Evolutionary conservation across 148 eudicot species (phyloP).

Genomic region (Diospyros kaki): DNA sequence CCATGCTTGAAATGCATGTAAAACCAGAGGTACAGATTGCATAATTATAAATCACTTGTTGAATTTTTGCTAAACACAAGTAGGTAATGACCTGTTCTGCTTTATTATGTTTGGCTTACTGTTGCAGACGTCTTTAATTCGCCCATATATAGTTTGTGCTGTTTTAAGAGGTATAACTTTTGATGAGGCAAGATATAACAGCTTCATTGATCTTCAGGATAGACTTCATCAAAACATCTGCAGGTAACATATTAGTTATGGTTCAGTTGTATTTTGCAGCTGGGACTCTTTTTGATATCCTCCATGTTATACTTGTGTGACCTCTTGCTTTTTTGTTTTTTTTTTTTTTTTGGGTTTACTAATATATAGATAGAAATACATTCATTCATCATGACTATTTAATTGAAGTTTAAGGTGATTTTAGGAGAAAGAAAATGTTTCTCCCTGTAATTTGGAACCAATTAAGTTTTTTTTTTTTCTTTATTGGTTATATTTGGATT

Average conservation of each 20-base stretch:
- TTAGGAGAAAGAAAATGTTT: no score
- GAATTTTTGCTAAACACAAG: no score
- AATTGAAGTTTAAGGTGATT: no score
- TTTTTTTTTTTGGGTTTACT: no score
- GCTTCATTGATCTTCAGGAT: constrained; percentile 98
- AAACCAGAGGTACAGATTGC: constrained; percentile 63
- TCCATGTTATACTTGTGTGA: no score
- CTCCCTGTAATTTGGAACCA: no score
- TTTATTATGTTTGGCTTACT: background rate
- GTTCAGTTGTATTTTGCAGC: background rate
- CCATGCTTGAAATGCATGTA: constrained; percentile 82
- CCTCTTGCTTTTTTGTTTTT: background rate
- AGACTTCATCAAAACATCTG: constrained; percentile 95
- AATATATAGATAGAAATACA: no score
- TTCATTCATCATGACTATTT: no score
- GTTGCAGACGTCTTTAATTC: constrained; percentile 66
- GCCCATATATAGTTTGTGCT: constrained; percentile 93
- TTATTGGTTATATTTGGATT: no score
- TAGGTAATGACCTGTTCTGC: background rate
- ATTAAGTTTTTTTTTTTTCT: no score
- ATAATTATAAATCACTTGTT: background rate
- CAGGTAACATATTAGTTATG: constrained; percentile 42
- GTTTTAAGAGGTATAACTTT: constrained; percentile 85
- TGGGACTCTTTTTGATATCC: background rate
- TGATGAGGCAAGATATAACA: constrained; percentile 85